These are phyloP conservation scores for Jatropha podagrica DNA, from an alignment of 441 rosid species.

Conservation along the genomic window DNA sequence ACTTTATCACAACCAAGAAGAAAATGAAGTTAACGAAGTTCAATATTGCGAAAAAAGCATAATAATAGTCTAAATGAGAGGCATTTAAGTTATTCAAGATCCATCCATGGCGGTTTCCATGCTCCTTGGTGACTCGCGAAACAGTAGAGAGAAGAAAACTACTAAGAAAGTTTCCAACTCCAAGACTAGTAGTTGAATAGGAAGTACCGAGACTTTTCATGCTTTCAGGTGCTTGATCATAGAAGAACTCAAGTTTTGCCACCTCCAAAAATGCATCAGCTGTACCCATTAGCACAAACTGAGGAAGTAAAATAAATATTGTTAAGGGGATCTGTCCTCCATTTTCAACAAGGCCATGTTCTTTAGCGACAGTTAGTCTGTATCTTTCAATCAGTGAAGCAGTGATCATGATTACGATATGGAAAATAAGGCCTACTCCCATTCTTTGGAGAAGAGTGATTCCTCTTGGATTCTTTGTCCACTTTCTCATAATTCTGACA, in stretches of 20 bases:
- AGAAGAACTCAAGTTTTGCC: slow-evolving; percentile 84
- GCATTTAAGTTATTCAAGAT: slow-evolving; percentile 78
- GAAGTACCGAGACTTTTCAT: slow-evolving; percentile 95
- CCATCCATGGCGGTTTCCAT: slow-evolving; percentile 66
- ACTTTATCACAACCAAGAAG: slow-evolving; percentile 61
- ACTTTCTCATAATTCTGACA: slow-evolving; percentile 34
- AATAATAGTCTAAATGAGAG: slow-evolving; percentile 82
- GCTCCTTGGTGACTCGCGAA: slow-evolving; percentile 47
- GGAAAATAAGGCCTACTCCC: slow-evolving; percentile 68
- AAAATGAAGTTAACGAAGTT: slow-evolving; percentile 59
- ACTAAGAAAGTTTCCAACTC: slow-evolving; percentile 69
- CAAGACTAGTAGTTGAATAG: slow-evolving; percentile 52
- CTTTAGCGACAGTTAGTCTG: slow-evolving; percentile 23
- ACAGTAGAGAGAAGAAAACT: slow-evolving; percentile 71
- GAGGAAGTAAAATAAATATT: slow-evolving; percentile 77
- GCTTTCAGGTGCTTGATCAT: slow-evolving; percentile 91
- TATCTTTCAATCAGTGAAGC: slow-evolving; percentile 57
- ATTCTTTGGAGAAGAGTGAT: slow-evolving; percentile 77
- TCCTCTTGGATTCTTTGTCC: slow-evolving; percentile 82
- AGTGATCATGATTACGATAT: slow-evolving; percentile 58
- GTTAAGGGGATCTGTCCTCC: slow-evolving; percentile 56
- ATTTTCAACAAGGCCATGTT: slow-evolving; percentile 50
- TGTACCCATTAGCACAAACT: slow-evolving; percentile 74
- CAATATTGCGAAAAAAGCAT: slow-evolving; percentile 64
- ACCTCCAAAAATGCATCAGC: slow-evolving; percentile 85